These are phyloP conservation scores for Botryotinia narcissicola DNA, from an alignment of 2,329 filamentous ascomycete genomes.

Conservation along the genomic window DNA sequence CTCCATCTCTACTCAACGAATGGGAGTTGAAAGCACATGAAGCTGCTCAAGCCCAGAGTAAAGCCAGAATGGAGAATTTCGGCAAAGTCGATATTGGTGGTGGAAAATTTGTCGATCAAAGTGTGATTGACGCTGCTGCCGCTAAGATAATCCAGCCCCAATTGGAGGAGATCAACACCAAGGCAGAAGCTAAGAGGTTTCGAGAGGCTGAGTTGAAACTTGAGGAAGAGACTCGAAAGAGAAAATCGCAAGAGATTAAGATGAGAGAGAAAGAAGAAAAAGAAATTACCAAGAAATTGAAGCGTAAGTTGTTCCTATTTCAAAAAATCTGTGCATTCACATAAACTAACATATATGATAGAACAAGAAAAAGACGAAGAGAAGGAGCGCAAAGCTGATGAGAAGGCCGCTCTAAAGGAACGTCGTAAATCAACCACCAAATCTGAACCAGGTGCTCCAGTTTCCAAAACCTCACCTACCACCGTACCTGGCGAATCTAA, in stretches of 20 bases:
- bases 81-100: conserved; percentile 71
- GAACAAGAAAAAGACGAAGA: conserved; percentile 44
- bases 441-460: conserved; percentile 1
- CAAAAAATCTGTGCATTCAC: background rate
- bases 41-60: conserved; percentile 63
- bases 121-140: conserved; percentile 78
- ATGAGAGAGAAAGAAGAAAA: conserved; percentile 54
- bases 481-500: background rate
- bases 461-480: background rate
- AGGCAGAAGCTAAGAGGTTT: conserved; percentile 69
- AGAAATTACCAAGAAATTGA: conserved; percentile 53
- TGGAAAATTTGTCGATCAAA: conserved; percentile 74
- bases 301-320: conserved; percentile 49
- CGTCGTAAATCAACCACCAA: conserved; percentile 46
- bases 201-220: conserved; percentile 60
- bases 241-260: conserved; percentile 56
- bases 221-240: conserved; percentile 64
- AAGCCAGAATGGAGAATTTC: conserved; percentile 56
- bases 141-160: conserved; percentile 75
- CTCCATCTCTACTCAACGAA: conserved; percentile 65
- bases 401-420: conserved; percentile 51
- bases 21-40: conserved; percentile 78
- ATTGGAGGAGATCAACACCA: conserved; percentile 78
- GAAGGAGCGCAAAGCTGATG: conserved; percentile 52
- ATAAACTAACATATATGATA: conserved; percentile 6